A percentile compares a stretch with the other conserved stretches of the same genome.
Conservation (phyloP, 2,329 filamentous ascomycete species). For the Lachnellula willkommii region DNA sequence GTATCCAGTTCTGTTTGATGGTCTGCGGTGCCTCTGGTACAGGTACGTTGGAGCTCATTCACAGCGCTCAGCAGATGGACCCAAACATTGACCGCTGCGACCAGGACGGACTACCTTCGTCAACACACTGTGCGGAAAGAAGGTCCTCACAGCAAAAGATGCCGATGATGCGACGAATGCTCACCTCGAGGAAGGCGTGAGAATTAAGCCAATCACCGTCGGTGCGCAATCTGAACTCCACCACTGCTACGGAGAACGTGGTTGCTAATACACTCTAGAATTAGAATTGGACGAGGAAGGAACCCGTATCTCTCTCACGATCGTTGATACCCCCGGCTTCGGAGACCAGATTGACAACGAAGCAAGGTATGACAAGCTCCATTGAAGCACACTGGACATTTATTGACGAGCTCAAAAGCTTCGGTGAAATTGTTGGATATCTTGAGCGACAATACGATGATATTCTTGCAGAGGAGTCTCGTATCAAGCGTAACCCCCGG, state of each 20-base stretch:
- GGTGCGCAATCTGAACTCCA: constrained; percentile 52
- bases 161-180: constrained; percentile 83
- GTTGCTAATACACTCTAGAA: constrained; percentile 50
- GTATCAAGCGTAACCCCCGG: constrained; percentile 99
- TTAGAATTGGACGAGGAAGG: constrained; percentile 97
- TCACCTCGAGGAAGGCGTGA: constrained; percentile 92
- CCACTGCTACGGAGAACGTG: constrained; percentile 12
- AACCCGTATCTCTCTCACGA: constrained; percentile 94
- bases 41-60: constrained; percentile 53
- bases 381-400: constrained; percentile 1
- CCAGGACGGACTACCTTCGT: constrained; percentile 96
- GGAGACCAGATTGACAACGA: constrained; percentile 99
- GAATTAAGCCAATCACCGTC: constrained; percentile 97
- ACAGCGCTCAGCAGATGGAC: neutral
- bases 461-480: constrained; percentile 97
- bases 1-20: constrained; percentile 99
- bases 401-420: constrained; percentile 51
- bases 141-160: constrained; percentile 86
- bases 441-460: constrained; percentile 99
- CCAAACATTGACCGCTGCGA: constrained; percentile 17
- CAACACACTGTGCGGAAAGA: constrained; percentile 96
- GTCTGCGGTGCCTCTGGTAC: constrained; percentile 98
- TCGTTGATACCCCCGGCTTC: constrained; percentile 97
- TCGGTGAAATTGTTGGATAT: constrained; percentile 95
- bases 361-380: constrained; percentile 61